Conservation (phyloP, 192 early-diverging fungal genomes). For the Backusella australiensis region DNA sequence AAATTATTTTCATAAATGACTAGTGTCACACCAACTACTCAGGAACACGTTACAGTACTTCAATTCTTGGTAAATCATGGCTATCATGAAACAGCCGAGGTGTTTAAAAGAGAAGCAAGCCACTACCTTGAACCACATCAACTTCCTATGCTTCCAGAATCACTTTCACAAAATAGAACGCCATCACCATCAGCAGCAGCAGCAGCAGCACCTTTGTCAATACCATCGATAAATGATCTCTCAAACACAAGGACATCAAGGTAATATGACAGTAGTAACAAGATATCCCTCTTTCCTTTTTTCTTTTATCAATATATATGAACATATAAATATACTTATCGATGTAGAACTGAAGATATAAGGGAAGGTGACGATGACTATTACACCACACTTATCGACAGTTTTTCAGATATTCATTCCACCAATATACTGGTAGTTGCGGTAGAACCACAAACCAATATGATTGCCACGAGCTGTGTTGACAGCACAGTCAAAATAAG, state of each 20-base stretch:
- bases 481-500: slow-evolving; percentile 59
- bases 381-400: slow-evolving; percentile 37
- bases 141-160: neutral
- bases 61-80: slow-evolving; percentile 41
- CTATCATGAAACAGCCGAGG: slow-evolving; percentile 39
- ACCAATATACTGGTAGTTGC: slow-evolving; percentile 58
- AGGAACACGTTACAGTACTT: slow-evolving; percentile 22
- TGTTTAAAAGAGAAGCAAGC: slow-evolving; percentile 44
- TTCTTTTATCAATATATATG: neutral
- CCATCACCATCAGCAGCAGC: neutral
- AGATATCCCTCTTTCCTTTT: neutral
- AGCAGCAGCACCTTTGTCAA: too few species aligned
- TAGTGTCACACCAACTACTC: neutral
- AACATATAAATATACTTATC: neutral
- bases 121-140: slow-evolving; percentile 21
- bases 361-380: slow-evolving; percentile 35
- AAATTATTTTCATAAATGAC: neutral
- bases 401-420: slow-evolving; percentile 46
- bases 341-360: slow-evolving; percentile 11
- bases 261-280: neutral
- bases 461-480: slow-evolving; percentile 51
- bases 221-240: neutral
- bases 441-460: slow-evolving; percentile 31
- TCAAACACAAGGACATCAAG: neutral
- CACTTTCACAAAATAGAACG: neutral